Base-by-base conservation (phyloP, 306 rosid species). In the Aeschynomene evenia region DNA sequence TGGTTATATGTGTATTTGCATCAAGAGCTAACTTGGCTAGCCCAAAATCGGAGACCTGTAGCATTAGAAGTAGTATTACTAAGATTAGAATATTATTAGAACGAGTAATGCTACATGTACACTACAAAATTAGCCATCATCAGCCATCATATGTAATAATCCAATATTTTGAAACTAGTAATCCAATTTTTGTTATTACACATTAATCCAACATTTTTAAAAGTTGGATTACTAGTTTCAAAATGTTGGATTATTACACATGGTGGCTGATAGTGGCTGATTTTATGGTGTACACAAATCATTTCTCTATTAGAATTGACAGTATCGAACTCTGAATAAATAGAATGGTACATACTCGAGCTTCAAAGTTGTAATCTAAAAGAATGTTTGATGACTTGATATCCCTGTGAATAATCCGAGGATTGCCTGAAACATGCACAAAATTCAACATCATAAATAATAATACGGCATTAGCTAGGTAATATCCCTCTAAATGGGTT, bases 351-450 rank as follows among this genome's bases (percentile, higher is more conserved):
- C 71, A 67, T 87, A 94, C 98, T 79, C 66, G 82, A 70, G 98
- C 95, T 81, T 94, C 97, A 70, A 82, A 90, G 73, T 87, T 88
- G 79, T 76, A 45, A 57, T 94, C 89, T 50, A 94, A 80, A 71
- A 90, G 97, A 87, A 94, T 94, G 85, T 94, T 94, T 12, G 97
- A 94, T 33, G 98, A 87, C 77, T 94, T 94, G 70, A 94, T 94
- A 87, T 94, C 98, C 77, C 98, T 82, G 76, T 94, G 98, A 75
- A 94, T 88, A 75, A 94, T 70, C 80, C 95, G 91, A 70, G 98
- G 98, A 70, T 90, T 84, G 68, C 97, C 98, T 90, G 88, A 73
- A 60, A 85, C 29, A 24, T 59, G 42, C 53, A 46, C 15, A 68
- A 57, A 65, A 65, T 57, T 58, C 34, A 72, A 39, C 34, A 64